Percentiles rank a stretch among this genome's conserved stretches.
Conservation (phyloP, 2,329 filamentous ascomycete genomes). For the Blastomyces emzantsi region DNA sequence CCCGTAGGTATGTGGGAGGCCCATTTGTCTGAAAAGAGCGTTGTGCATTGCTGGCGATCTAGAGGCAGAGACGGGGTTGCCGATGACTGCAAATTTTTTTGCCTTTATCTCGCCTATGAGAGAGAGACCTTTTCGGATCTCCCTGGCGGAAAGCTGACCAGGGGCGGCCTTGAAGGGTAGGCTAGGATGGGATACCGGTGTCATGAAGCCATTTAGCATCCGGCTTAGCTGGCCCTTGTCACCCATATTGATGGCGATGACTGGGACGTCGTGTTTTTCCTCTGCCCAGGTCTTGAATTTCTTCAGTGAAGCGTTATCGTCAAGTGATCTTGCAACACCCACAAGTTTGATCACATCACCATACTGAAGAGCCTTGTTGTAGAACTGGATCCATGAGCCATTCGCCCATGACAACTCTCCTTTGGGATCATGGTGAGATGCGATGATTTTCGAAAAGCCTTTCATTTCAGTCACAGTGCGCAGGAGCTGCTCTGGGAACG, state of each 20-base stretch:
- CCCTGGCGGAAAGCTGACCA: constrained; percentile 80
- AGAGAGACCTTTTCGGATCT: constrained; percentile 71
- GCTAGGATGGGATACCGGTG: constrained; percentile 80
- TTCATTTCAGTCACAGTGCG: constrained; percentile 59
- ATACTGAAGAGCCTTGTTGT: constrained; percentile 81
- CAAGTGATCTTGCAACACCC: constrained; percentile 62
- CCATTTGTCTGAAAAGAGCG: constrained; percentile 62
- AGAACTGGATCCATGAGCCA: constrained; percentile 83
- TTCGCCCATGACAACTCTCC: constrained; percentile 78
- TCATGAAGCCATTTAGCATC: constrained; percentile 86
- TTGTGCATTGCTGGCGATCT: constrained; percentile 88
- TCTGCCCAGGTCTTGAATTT: constrained; percentile 72
- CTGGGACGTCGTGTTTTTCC: constrained; percentile 62
- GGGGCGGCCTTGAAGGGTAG: constrained; percentile 92
- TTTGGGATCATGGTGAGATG: constrained; percentile 85
- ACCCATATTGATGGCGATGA: constrained; percentile 97
- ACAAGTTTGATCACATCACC: constrained; percentile 94
- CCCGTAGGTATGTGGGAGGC: constrained; percentile 76
- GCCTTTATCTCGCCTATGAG: constrained; percentile 69
- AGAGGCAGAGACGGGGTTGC: constrained; percentile 71
- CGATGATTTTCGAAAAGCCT: constrained; percentile 73
- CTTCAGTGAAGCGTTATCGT: constrained; percentile 79
- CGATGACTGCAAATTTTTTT: constrained; percentile 78
- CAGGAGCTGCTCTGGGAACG: constrained; percentile 68
- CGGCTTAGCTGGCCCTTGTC: constrained; percentile 76